Percentiles rank a stretch among this genome's conserved stretches.
Conservation (phyloP, 2,329 filamentous ascomycete genomes). For the Colletotrichum sp. region DNA sequence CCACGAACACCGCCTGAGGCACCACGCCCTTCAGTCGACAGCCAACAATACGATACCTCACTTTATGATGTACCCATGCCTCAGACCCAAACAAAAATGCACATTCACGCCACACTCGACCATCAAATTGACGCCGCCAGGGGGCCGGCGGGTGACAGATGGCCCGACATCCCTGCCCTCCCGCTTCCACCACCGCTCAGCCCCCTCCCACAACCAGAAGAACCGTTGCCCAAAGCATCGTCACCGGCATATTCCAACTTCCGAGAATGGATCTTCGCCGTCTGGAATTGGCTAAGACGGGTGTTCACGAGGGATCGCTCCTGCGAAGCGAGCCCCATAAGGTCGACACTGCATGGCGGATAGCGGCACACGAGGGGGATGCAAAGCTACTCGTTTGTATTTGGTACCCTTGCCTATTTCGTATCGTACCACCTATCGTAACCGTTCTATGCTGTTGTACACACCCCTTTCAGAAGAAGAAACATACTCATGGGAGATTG, state of each 20-base stretch:
- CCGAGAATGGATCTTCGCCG: background rate
- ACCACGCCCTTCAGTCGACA: background rate
- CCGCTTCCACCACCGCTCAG: conserved; percentile 7
- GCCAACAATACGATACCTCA: background rate
- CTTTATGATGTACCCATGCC: background rate
- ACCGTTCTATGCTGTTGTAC: background rate
- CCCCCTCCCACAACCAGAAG: background rate
- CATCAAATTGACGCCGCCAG: background rate
- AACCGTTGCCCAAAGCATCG: background rate
- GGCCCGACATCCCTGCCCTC: conserved; percentile 7
- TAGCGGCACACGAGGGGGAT: background rate
- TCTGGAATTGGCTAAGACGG: background rate
- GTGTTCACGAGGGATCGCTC: background rate
- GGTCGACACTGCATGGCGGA: background rate
- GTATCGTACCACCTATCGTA: background rate
- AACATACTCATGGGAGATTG: background rate
- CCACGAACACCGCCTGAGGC: background rate
- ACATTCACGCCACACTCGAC: background rate
- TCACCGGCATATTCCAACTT: background rate
- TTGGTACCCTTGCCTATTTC: background rate
- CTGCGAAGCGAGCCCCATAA: background rate
- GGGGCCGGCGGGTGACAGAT: background rate
- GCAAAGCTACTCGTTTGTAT: background rate
- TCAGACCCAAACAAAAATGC: conserved; percentile 1
- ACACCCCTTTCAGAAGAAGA: background rate